Evolutionary conservation across 2,329 filamentous ascomycete species (phyloP), one percentile per base, ranked within the genome.

Genomic region (Colletotrichum lentis): DNA sequence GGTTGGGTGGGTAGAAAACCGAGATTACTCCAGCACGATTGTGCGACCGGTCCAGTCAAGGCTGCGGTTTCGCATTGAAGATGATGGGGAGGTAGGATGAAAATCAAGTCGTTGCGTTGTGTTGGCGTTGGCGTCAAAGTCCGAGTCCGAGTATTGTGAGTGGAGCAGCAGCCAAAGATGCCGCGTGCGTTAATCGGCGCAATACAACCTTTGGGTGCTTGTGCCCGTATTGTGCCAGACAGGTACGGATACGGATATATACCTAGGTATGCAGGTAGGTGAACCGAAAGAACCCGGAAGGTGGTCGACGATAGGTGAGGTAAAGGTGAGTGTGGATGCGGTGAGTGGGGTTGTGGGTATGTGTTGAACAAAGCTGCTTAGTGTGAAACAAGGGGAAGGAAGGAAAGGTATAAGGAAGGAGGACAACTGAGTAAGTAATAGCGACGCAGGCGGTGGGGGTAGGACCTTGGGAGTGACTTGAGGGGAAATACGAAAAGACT

Each of bases 51-150:
- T 47, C 11, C 35, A 37, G 24, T 39, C 49, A 20, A 67, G 35
- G 35, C 24, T 55, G 54, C 22, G 24, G 43, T 64, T 64, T 68
- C 54, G 61, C 65, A 68, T 64, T 55, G 47, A 58, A 60, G 60
- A 52, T 27, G 60, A 43, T 20, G 35, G 46, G 14, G 31, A 24
- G 41, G 16, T 24, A 16, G 24, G 24, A 31, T 39, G 31, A 44
- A 50, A 52, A 37, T 52, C 39, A 41, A 24, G 46, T 49, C 22
- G 8, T 7, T 35, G 31, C 8, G 31, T 35, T 35, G 31, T 35
- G 8, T 35, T 35, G 31, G 31, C 8, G 31, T 10, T 16, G 54
- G 54, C 44, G 20, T 49, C 20, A 14, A 10, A 18, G 58, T 46
- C 43, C 41, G 49, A 61, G 56, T 35, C 31, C 8, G 7, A 35